Percentiles rank a stretch among this genome's conserved stretches.
These are phyloP conservation scores for Epichloe brachyelytri DNA, from an alignment of 2,329 filamentous ascomycete species.

Conservation along the genomic window DNA sequence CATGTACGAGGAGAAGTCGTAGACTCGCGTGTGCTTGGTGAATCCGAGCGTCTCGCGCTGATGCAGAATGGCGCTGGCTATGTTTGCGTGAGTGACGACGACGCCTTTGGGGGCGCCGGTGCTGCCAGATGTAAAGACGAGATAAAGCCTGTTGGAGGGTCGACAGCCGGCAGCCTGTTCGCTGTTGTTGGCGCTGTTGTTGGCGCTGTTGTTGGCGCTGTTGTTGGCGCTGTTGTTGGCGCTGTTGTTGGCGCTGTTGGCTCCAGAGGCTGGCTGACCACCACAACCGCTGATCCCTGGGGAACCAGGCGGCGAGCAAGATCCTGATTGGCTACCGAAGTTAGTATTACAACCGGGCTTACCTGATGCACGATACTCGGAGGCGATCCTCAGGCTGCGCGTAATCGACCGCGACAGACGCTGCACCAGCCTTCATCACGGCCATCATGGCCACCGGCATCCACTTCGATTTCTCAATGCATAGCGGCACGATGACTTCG, in stretches of 20 bases:
- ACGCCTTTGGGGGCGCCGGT: constrained; percentile 12
- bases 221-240: too few relatives aligned
- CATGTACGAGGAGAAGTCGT: constrained; percentile 7
- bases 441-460: constrained; percentile 14
- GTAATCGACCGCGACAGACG: constrained; percentile 15
- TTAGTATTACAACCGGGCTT: constrained; percentile 2
- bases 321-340: constrained; percentile 7
- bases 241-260: not conserved
- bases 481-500: constrained; percentile 12
- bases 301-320: constrained; percentile 9
- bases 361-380: constrained; percentile 6
- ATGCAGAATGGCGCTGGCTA: constrained; percentile 4
- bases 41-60: constrained; percentile 3
- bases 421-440: constrained; percentile 17
- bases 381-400: constrained; percentile 11
- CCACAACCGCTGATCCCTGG: constrained; percentile 5
- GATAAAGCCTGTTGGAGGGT: constrained; percentile 2
- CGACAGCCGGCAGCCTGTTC: constrained; percentile 27
- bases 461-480: constrained; percentile 16
- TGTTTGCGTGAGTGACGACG: constrained; percentile 7
- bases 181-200: too few relatives aligned
- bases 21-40: constrained; percentile 2
- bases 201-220: too few relatives aligned
- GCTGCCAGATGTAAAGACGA: constrained; percentile 11
- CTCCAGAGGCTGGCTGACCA: constrained; percentile 1